Evolutionary conservation across 495 filamentous ascomycete species (phyloP).

Genomic region (Penicillium canariense): DNA sequence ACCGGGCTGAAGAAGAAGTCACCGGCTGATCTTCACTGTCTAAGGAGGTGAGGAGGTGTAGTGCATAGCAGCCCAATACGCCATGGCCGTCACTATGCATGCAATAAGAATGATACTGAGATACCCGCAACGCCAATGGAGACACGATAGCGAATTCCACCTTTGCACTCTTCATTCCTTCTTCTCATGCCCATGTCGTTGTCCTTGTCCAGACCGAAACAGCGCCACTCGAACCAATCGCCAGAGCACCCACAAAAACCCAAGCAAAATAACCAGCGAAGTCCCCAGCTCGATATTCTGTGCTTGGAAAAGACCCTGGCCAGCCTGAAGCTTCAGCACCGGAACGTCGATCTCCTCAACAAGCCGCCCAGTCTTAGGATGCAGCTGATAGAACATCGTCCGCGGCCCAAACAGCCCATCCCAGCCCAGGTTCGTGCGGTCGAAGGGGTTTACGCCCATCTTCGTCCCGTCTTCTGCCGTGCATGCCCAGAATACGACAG

Average conservation of each 20-base stretch:
- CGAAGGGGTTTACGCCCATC: conserved; percentile 82
- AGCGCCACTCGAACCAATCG: conserved; percentile 51
- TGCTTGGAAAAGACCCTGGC: conserved; percentile 49
- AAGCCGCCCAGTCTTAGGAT: conserved; percentile 52
- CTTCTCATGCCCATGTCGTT: conserved; percentile 15
- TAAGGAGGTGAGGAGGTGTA: not conserved
- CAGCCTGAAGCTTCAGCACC: conserved; percentile 53
- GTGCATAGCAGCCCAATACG: not conserved
- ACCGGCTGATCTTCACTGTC: not conserved
- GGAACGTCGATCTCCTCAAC: conserved; percentile 67
- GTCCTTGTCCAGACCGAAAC: conserved; percentile 3
- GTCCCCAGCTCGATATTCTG: conserved; percentile 69
- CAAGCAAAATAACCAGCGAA: conserved; percentile 61
- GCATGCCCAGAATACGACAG: conserved; percentile 93
- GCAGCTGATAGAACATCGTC: conserved; percentile 85
- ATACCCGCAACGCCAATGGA: conserved; percentile 7
- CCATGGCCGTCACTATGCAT: not conserved
- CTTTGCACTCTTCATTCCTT: too few species aligned
- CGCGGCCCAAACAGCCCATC: conserved; percentile 76
- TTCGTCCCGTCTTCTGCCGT: conserved; percentile 66
- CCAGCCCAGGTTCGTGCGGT: conserved; percentile 78
- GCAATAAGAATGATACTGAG: not conserved
- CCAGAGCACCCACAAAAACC: conserved; percentile 74
- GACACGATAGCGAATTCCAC: too few species aligned
- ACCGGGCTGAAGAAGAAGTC: not conserved